A percentile compares a stretch with the other conserved stretches of the same genome.
Conservation (phyloP, 2,329 filamentous ascomycete species). For the Nothophoma quercina region DNA sequence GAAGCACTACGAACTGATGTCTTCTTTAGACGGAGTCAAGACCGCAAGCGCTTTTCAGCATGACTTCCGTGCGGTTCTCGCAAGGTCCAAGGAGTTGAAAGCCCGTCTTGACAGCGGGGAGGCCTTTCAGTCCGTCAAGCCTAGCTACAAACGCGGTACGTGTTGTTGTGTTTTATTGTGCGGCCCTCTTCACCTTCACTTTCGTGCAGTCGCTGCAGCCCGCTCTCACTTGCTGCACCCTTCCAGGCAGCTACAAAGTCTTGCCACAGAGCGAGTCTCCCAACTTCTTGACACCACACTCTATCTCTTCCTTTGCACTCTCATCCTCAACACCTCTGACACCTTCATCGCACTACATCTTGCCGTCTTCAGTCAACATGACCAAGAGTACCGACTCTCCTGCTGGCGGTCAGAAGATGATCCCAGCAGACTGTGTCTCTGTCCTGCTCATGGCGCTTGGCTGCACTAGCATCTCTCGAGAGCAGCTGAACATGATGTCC, state of each 20-base stretch:
- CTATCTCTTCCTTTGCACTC: background rate
- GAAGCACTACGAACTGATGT: constrained; percentile 30
- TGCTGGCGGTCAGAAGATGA: constrained; percentile 23
- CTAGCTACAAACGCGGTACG: constrained; percentile 31
- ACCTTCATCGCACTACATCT: too few species aligned
- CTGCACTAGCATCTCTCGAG: constrained; percentile 23
- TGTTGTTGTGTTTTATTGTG: background rate
- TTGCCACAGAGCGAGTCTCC: background rate
- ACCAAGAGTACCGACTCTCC: constrained; percentile 17
- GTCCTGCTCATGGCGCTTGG: constrained; percentile 36
- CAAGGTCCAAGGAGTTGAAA: constrained; percentile 30
- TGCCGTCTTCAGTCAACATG: constrained; percentile 19
- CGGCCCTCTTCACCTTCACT: constrained; percentile 9
- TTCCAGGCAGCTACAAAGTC: constrained; percentile 2
- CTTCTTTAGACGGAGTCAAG: constrained; percentile 25
- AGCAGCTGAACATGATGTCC: constrained; percentile 39
- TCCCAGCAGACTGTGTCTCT: constrained; percentile 33
- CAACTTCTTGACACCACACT: background rate
- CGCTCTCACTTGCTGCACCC: constrained; percentile 2
- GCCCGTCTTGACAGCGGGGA: constrained; percentile 22
- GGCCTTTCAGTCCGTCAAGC: constrained; percentile 24
- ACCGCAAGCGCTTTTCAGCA: constrained; percentile 30
- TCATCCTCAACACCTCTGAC: background rate
- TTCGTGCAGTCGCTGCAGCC: background rate
- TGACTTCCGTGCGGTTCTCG: constrained; percentile 23